Base-by-base conservation (phyloP, 2,329 filamentous ascomycete genomes). In the Cladophialophora chaetospira region DNA sequence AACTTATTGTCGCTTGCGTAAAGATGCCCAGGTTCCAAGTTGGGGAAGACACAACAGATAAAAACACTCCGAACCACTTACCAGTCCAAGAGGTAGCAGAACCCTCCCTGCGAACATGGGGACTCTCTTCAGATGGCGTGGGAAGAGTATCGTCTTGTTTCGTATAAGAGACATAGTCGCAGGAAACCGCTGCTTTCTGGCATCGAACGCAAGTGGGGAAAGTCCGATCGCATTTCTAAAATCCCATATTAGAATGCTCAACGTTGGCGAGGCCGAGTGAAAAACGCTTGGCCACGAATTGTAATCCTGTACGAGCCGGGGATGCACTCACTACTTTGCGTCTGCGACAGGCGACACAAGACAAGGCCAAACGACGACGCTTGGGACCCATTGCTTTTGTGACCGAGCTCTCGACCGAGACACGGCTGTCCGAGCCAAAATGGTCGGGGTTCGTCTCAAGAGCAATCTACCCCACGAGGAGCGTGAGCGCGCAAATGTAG, bases 81-180 rank as follows among this genome's bases (percentile, higher is more conserved):
- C 48, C 48, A 10, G 50, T 52, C 62, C 62, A 64, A 21, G 60
- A 62, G 11, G 52, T 23, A 29, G 44, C 51, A 9, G 59, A 60
- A 4, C 46, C 31, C 40, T 57, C 62, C 49, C 55, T 55, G 15
- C 25, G 55, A 28, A 47, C 38, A 23, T 61, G 48, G 10, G 54
- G 45, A 31, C 52, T 63, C 25, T 56, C 58, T 21, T 61, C 59
- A 11, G 48, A 55, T 6, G 54, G 59, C 3, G 58, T 63, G 11
- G 47, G 58, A 5, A 61, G 23, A n/a, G 50, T 33, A 13, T 33
- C 35, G 13, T 53, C 53, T 10, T 54, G 45, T 26, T 55, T 56
- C 25, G 64, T 63, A 42, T 66, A 63, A 4, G 61, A 44, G 10
- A 66, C 64, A 56, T 67, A 67, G 50, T 62, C 55, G 48, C 65